These are phyloP conservation scores for Arctium lappa DNA, from an alignment of 129 eudicot species.

Conservation along the genomic window DNA sequence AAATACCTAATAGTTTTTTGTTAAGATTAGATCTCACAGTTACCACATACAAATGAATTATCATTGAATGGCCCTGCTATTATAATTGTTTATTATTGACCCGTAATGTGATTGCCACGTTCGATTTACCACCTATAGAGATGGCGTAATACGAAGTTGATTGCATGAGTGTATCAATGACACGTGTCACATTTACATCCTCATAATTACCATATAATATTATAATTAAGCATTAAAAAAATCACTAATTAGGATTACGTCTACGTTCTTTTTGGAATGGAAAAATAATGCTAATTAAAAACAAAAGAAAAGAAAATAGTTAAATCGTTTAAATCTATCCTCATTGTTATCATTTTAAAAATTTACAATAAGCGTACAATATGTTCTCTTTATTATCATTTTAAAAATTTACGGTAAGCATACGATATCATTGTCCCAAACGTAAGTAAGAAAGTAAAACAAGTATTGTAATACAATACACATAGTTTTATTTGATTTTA, in stretches of 20 bases:
- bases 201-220: not conserved
- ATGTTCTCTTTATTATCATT: too few relatives aligned
- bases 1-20: too few relatives aligned
- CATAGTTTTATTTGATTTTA: too few relatives aligned
- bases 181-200: conserved; percentile 22
- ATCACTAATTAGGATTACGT: not conserved
- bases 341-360: not conserved
- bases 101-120: not conserved
- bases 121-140: not conserved
- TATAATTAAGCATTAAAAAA: conserved; percentile 10
- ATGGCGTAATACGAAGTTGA: not conserved
- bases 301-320: not conserved
- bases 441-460: too few relatives aligned
- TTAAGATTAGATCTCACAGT: too few relatives aligned
- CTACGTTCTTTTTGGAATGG: not conserved
- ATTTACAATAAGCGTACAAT: too few relatives aligned
- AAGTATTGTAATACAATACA: too few relatives aligned
- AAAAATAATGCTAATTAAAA: not conserved
- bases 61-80: too few relatives aligned
- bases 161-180: not conserved
- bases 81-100: not conserved
- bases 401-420: too few relatives aligned
- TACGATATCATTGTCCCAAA: too few relatives aligned
- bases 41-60: too few relatives aligned
- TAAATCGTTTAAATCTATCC: not conserved